Base-by-base conservation (phyloP, 768 basidiomycete species). In the Neoboletus subvelutipes region DNA sequence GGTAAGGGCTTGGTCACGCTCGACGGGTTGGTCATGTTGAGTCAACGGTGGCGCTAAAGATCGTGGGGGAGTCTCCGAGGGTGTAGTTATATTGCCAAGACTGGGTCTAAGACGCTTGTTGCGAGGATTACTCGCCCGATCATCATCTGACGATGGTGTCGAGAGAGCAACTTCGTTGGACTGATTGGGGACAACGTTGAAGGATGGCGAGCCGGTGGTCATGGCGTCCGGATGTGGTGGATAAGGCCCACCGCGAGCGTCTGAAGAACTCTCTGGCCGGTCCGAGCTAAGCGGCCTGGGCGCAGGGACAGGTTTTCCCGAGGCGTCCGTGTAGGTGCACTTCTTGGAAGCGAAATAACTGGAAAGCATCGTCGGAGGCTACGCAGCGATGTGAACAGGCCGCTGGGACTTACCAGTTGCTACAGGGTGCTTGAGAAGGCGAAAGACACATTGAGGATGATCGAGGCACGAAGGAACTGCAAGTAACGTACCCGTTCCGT, bases 341-440 rank as follows among this genome's bases (percentile, higher is more conserved):
- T 81, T 75, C 71, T 92, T 92, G 61, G 86, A 87, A 57, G 90
- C 90, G 69, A 86, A 92, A 69, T 84, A 90, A 64, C 89, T 92
- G 67, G 31, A 54, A 59, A 31, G 46, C 20, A 48, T 45, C 34
- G 55, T 61, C 59, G 45, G 54, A 48, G 52, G 24, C 22, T 31
- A 45, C 22, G 48, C 31, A 37, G 41, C 11, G 41, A 33, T 54
- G 45, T 33, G 26, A 37, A 58, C 28, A 39, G n/a, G 56, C 51
- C 36, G 31, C 31, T 22, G 49, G 58, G 46, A 63, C 74, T 50
- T 60, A 89, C 88, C 90, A 92, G 67, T 92, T 92, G 70, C 87
- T 88, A 66, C 90, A 92, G 7, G 88, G 88, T 11, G 86, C 87
- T 88, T 71, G 47, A 64, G 59, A 52, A 63, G 51, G 52, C 42